These are phyloP conservation scores for Xerocomus spinulosus DNA, from an alignment of 768 basidiomycete species.

Conservation along the genomic window DNA sequence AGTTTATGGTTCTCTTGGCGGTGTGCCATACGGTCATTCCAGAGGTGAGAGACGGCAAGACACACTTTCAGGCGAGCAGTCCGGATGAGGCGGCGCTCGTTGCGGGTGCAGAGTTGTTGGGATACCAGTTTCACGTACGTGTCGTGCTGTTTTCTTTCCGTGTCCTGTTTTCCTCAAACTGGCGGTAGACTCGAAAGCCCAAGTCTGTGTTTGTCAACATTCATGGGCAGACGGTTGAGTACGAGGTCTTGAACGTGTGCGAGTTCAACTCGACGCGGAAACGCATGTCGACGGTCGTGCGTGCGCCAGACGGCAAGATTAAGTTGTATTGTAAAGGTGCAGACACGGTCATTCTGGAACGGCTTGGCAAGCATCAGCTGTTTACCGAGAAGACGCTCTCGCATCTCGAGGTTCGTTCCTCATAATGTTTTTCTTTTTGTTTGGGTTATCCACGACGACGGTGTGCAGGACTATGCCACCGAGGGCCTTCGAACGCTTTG, in stretches of 20 bases:
- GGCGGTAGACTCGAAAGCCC: conserved; percentile 81
- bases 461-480: conserved; percentile 82
- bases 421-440: neutral
- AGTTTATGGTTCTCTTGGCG: conserved; percentile 80
- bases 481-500: conserved; percentile 97
- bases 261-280: conserved; percentile 99
- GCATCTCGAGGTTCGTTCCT: conserved; percentile 75
- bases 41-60: conserved; percentile 84
- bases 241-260: conserved; percentile 91
- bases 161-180: neutral
- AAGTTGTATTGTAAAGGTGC: conserved; percentile 97
- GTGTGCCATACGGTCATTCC: conserved; percentile 99
- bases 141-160: neutral
- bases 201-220: conserved; percentile 90
- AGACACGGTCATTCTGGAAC: conserved; percentile 94
- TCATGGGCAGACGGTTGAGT: conserved; percentile 68
- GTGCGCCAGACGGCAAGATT: conserved; percentile 83
- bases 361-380: conserved; percentile 79
- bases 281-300: conserved; percentile 94
- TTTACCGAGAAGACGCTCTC: conserved; percentile 81
- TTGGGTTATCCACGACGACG: conserved; percentile 3
- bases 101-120: conserved; percentile 85
- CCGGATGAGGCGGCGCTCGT: conserved; percentile 98
- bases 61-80: conserved; percentile 91
- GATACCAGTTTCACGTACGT: conserved; percentile 91